Base-by-base conservation (phyloP, 805 yeast genomes). In the Maudiozyma barnettii region DNA sequence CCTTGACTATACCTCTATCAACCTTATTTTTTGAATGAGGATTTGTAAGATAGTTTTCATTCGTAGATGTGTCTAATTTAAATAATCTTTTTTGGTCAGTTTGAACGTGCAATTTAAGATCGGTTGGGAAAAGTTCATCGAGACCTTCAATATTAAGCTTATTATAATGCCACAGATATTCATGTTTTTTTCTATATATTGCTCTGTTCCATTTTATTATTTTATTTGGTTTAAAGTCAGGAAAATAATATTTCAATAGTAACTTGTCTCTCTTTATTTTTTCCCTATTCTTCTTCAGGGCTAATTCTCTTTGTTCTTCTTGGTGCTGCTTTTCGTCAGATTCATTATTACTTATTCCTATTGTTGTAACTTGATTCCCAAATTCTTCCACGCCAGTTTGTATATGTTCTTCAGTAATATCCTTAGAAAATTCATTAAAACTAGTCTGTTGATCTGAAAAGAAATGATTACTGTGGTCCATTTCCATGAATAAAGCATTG, bases 131-230 rank as follows among this genome's bases (percentile, higher is more conserved):
- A 30, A 81, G 47, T 9, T 66, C 60, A 21, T 49, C 55, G 10
- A 39, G 31, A 12, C 19, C 31, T 29, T 31, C 39, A 6, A 14
- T 12, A 16, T 14, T 13, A 20, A 47, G 22, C 18, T 31, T 14
- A 31, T 47, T 47, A 18, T 45, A 35, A 18, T 74, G 74, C 63
- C 73, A 78, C n/a, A 64, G 65, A 53, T 72, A 80, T 45, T 73
- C 71, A 8, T 64, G 61, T 4, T 79, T 76, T 1, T 69, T 64
- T 29, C 63, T 60, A 3, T 82, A 81, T 37, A 77, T 74, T 43
- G 78, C 60, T n/a, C 68, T 64, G 54, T 79, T 82, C 70, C 78
- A 72, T 55, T 76, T 77, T 52, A 78, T 65, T 1, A 77, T 72
- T 55, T 70, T 72, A 10, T 76, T 74, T 38, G 62, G 64, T 23